Percentiles rank a stretch among this genome's conserved stretches.
Evolutionary conservation across 495 filamentous ascomycete species (phyloP).

Genomic region (Beverwykella pulmonaria): DNA sequence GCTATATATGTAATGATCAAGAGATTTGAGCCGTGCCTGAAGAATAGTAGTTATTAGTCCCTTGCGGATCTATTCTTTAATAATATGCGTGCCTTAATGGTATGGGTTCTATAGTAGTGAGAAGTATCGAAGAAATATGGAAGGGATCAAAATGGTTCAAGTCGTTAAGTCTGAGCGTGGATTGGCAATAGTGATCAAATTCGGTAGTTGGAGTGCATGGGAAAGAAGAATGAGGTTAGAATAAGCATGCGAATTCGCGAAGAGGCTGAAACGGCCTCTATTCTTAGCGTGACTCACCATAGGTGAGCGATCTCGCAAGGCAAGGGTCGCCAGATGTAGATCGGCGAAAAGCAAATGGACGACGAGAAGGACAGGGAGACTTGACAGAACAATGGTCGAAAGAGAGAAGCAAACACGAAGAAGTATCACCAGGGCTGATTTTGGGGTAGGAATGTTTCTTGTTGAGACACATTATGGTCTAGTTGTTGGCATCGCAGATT

Average conservation of each 20-base stretch:
- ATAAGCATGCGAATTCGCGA: neutral
- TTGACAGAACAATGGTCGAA: neutral
- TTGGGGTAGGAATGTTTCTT: neutral
- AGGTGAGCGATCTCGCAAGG: neutral
- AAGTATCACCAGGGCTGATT: neutral
- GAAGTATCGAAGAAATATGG: no score
- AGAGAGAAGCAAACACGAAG: neutral
- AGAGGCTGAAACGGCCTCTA: neutral
- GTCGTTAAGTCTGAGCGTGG: no score
- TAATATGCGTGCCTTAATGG: no score
- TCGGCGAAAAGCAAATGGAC: neutral
- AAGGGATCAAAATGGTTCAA: no score
- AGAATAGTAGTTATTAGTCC: no score
- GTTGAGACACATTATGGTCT: neutral
- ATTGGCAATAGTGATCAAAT: no score
- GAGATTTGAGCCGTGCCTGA: no score
- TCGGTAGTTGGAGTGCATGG: no score
- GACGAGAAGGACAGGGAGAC: neutral
- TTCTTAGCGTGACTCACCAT: neutral
- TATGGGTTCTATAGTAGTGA: no score
- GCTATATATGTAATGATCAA: no score
- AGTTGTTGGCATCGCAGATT: neutral
- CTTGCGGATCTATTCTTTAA: no score
- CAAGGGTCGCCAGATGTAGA: neutral
- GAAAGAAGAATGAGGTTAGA: neutral